Conservation (phyloP, 129 eudicot genomes). For the Dittrichia graveolens region DNA sequence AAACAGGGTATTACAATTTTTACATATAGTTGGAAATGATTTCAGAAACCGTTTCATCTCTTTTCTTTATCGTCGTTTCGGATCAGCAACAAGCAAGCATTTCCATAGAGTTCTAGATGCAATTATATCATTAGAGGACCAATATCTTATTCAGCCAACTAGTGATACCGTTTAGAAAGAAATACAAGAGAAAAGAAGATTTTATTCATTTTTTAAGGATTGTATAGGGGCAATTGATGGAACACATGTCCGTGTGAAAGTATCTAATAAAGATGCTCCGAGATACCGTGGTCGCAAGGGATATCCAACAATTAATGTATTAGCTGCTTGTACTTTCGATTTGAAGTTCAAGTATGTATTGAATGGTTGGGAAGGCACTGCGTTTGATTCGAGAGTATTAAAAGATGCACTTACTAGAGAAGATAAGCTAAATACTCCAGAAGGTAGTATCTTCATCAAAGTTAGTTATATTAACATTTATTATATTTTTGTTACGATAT, state of each 20-base stretch:
- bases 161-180: not conserved
- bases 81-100: no score
- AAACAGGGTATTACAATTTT: no score
- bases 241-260: not conserved
- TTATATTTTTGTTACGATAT: no score
- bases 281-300: slow-evolving; percentile 9
- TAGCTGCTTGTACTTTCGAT: not conserved
- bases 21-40: no score
- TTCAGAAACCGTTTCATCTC: no score
- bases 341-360: slow-evolving; percentile 5
- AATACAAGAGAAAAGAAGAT: not conserved
- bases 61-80: no score
- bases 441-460: no score
- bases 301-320: not conserved
- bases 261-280: not conserved
- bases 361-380: not conserved
- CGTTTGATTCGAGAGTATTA: no score
- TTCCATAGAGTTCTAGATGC: no score
- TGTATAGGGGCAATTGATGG: not conserved
- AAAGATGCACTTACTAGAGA: not conserved
- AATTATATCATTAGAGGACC: no score
- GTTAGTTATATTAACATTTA: no score
- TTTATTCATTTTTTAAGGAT: not conserved
- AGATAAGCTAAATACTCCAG: not conserved
- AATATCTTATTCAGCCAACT: not conserved